Evolutionary conservation across 257 asterid genomes (phyloP), one percentile per base, ranked within the genome.

Genomic region (Solanum lycopersicoides): DNA sequence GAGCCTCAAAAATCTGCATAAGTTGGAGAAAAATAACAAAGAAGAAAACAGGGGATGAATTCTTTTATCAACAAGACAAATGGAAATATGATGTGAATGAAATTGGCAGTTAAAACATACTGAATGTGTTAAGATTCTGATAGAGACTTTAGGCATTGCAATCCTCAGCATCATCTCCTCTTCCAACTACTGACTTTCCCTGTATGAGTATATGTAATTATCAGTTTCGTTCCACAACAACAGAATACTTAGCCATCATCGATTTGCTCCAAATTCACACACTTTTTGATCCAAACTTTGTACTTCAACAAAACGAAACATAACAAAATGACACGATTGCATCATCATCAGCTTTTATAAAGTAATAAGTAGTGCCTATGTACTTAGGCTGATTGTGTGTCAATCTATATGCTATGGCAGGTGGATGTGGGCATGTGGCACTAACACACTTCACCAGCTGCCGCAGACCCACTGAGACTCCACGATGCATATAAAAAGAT

Each of bases 81-180:
- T 50, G 59, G 59, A 37, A 47, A 77, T 80, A 87, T 91, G 87
- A 18, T 79, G 65, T 84, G 37, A 66, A 28, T 45, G 7, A 56
- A 7, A 72, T 35, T 39, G 18, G 25, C 10, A 35, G 16, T 73
- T 20, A 21, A 72, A 5, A 34, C 32, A 9, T 73, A 73, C 50
- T 14, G 25, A 32, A 71, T 82, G 56, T 85, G 37, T 86, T 82
- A 65, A 16, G 28, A 9, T 18, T 72, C 28, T 72, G 45, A 72
- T 25, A 18, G 25, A 72, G 25, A 72, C 69, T 69, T 37, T 86
- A 71, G 72, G 89, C 85, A 71, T 84, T 14, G 88, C 45, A 68
- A 89, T 88, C 86, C 89, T 86, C 86, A 90, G 75, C 93, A 92
- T 91, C 74, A 73, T 88, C 18, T 63, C 44, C 44, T 68, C 79